Evolutionary conservation across 1,284 basidiomycete species (phyloP).

Genomic region (Cutaneotrichosporon arboriforme): DNA sequence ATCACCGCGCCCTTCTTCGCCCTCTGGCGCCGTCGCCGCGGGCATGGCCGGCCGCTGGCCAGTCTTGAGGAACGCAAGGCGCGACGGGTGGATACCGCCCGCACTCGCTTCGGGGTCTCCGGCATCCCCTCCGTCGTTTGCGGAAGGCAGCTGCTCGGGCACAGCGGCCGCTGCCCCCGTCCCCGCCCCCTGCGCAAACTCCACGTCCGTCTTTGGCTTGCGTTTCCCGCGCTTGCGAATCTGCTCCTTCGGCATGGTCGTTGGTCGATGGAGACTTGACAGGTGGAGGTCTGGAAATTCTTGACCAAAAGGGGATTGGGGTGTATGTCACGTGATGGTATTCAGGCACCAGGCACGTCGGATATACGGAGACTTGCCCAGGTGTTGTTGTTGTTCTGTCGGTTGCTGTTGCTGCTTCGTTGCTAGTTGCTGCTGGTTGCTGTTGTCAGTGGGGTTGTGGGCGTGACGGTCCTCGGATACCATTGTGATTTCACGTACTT

Average conservation of each 20-base stretch:
- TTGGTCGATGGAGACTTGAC: conserved; percentile 3
- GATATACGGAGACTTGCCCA: no score
- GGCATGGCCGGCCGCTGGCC: conserved; percentile 13
- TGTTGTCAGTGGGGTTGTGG: no score
- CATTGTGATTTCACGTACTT: no score
- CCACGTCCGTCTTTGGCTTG: conserved; percentile 40
- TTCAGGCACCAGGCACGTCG: no score
- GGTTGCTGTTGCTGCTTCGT: no score
- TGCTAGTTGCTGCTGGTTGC: no score
- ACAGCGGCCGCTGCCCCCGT: conserved; percentile 1
- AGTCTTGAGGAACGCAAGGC: conserved; percentile 35
- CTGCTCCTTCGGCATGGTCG: conserved; percentile 45
- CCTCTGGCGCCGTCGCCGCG: not conserved
- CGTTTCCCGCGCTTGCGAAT: conserved; percentile 46
- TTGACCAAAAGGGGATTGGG: not conserved
- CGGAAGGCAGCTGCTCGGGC: no score
- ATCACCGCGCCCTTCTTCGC: not conserved
- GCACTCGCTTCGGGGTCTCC: conserved; percentile 10
- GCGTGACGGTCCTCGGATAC: no score
- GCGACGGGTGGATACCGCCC: conserved; percentile 37
- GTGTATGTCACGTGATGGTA: not conserved
- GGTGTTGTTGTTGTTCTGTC: no score
- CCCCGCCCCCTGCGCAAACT: not conserved
- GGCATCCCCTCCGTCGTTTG: no score
- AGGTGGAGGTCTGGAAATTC: conserved; percentile 7